Conservation (phyloP, 192 early-diverging fungal genomes). For the Mortierella claussenii region DNA sequence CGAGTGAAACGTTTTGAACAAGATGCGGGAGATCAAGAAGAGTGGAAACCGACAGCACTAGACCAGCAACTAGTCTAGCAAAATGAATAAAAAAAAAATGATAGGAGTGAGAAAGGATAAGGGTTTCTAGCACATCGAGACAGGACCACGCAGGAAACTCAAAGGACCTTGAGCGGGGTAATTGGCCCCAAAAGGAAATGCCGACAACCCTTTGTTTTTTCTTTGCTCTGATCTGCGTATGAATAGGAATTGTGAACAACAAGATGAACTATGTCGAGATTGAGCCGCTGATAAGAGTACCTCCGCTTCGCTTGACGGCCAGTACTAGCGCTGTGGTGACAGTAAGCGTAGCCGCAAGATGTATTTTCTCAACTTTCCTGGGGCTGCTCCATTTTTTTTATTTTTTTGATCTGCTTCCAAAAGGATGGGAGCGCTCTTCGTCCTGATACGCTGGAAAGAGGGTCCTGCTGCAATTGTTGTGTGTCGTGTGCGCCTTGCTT, state of each 20-base stretch:
- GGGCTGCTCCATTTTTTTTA: too few species aligned
- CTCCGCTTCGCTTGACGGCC: not conserved
- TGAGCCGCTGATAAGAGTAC: constrained; percentile 6
- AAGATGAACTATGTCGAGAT: constrained; percentile 4
- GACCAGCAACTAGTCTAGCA: not conserved
- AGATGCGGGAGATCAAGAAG: not conserved
- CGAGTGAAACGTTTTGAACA: not conserved
- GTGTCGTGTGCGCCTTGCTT: too few species aligned
- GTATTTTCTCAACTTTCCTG: too few species aligned
- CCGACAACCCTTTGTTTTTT: constrained; percentile 3
- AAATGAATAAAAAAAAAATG: not conserved
- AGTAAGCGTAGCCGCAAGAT: too few species aligned
- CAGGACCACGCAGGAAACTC: too few species aligned
- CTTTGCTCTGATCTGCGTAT: not conserved
- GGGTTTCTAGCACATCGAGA: not conserved
- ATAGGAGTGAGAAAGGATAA: constrained; percentile 1
- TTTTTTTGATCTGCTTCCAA: not conserved
- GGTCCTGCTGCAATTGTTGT: too few species aligned
- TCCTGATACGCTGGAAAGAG: constrained; percentile 9
- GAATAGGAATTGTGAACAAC: too few species aligned
- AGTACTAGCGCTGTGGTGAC: too few species aligned
- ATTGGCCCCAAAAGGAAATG: constrained; percentile 40
- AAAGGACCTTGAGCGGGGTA: constrained; percentile 22
- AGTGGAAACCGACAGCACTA: not conserved
- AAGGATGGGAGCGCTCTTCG: constrained; percentile 4